These are phyloP conservation scores for Stemphylium vesicarium DNA, from an alignment of 2,329 filamentous ascomycete genomes.

Conservation along the genomic window DNA sequence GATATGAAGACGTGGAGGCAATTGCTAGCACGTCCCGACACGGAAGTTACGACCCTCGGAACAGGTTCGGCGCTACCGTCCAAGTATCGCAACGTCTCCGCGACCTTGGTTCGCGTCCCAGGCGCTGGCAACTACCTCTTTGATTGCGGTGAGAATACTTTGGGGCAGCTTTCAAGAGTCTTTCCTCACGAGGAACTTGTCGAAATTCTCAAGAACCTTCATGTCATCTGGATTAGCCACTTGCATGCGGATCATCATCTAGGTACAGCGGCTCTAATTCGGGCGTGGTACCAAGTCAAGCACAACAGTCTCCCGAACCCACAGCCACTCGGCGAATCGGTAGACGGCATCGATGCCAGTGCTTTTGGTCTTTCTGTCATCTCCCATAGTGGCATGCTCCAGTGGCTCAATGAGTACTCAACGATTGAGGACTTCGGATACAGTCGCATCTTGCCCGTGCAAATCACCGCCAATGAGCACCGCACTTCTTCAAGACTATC, in stretches of 20 bases:
- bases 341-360: slow-evolving; percentile 39
- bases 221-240: slow-evolving; percentile 91
- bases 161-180: slow-evolving; percentile 82
- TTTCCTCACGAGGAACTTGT: slow-evolving; percentile 69
- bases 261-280: slow-evolving; percentile 80
- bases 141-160: slow-evolving; percentile 89
- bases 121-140: slow-evolving; percentile 87
- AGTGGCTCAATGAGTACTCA: slow-evolving; percentile 80
- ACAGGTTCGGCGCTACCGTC: slow-evolving; percentile 91
- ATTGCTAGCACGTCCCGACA: slow-evolving; percentile 75
- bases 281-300: slow-evolving; percentile 73
- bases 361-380: slow-evolving; percentile 58
- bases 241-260: slow-evolving; percentile 96
- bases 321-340: slow-evolving; percentile 18
- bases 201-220: slow-evolving; percentile 77
- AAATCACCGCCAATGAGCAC: slow-evolving; percentile 45
- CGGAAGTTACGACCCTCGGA: slow-evolving; percentile 84
- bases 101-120: slow-evolving; percentile 83
- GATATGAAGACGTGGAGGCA: slow-evolving; percentile 63
- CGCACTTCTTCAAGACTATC: slow-evolving; percentile 27
- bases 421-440: slow-evolving; percentile 79
- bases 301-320: slow-evolving; percentile 49
- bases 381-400: slow-evolving; percentile 73
- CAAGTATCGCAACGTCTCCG: slow-evolving; percentile 94
- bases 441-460: slow-evolving; percentile 61